Percentiles rank a stretch among this genome's conserved stretches.
Conservation (phyloP, 768 basidiomycete species). For the Kwoniella heveanensis region DNA sequence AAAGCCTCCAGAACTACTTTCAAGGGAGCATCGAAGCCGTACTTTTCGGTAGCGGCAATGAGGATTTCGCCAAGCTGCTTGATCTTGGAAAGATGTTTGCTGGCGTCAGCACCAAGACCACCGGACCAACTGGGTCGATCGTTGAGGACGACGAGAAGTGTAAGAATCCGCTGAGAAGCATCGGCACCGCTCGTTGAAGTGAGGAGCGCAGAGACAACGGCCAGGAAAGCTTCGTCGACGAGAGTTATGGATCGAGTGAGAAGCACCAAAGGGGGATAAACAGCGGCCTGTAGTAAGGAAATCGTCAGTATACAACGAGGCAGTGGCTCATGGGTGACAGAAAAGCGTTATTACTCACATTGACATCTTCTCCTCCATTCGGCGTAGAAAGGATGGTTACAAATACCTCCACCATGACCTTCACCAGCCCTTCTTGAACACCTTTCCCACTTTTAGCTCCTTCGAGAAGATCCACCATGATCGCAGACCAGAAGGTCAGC, state of each 20-base stretch:
- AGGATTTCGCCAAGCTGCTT: conserved; percentile 37
- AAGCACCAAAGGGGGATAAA: conserved; percentile 52
- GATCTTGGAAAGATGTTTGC: conserved; percentile 29
- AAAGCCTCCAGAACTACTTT: conserved; percentile 18
- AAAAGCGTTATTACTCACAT: conserved; percentile 12
- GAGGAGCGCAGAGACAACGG: conserved; percentile 38
- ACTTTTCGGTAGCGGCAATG: conserved; percentile 39
- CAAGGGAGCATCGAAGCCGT: conserved; percentile 42
- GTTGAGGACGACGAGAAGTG: conserved; percentile 49
- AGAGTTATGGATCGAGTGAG: conserved; percentile 47
- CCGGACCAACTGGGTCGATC: conserved; percentile 33
- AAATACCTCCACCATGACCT: conserved; percentile 48
- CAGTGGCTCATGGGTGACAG: too few relatives aligned
- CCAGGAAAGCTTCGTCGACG: conserved; percentile 47
- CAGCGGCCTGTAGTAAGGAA: conserved; percentile 43
- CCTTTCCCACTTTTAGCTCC: conserved; percentile 64
- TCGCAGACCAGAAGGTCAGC: conserved; percentile 78
- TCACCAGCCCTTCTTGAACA: conserved; percentile 47
- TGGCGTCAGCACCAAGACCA: conserved; percentile 35
- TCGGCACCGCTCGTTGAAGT: conserved; percentile 42
- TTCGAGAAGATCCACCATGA: conserved; percentile 76
- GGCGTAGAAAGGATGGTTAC: conserved; percentile 37
- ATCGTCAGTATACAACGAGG: too few relatives aligned
- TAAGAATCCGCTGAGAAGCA: conserved; percentile 46
- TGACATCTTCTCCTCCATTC: conserved; percentile 42